Evolutionary conservation across 805 yeast species (phyloP).

Genomic region (Torulaspora indica): DNA sequence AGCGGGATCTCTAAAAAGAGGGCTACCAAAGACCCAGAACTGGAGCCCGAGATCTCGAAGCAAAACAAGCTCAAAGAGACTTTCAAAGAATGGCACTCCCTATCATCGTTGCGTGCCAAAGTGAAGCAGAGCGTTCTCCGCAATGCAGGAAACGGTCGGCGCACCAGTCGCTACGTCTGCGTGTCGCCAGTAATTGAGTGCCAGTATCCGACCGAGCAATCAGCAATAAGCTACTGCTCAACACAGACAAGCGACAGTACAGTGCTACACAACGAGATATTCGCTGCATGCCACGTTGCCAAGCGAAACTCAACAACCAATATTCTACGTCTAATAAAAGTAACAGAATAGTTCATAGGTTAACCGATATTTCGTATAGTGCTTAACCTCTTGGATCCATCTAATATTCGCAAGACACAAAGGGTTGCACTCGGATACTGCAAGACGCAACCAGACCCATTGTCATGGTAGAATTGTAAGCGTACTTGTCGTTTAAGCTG

Average conservation of each 20-base stretch:
- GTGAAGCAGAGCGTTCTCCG: constrained; percentile 6
- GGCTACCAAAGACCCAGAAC: background rate
- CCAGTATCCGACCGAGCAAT: constrained; percentile 5
- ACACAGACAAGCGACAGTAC: constrained; percentile 10
- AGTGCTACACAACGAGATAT: constrained; percentile 10
- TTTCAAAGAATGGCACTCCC: constrained; percentile 1
- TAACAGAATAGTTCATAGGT: background rate
- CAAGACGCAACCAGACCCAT: background rate
- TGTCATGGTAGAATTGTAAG: background rate
- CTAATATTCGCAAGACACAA: too few relatives aligned
- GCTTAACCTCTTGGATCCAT: too few relatives aligned
- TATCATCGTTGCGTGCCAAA: constrained; percentile 6
- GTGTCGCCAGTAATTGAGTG: background rate
- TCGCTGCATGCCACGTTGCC: constrained; percentile 1
- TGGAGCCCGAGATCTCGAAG: background rate
- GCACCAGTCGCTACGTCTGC: background rate
- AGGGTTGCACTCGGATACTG: background rate
- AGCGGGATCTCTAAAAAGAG: constrained; percentile 5
- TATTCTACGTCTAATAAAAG: constrained; percentile 9
- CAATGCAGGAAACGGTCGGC: background rate
- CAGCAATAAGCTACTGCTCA: constrained; percentile 4
- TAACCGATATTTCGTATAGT: constrained; percentile 4
- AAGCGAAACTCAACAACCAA: constrained; percentile 13
- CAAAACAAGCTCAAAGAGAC: background rate
- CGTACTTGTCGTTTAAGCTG: background rate